Evolutionary conservation across 371 early-diverging fungal genomes (phyloP), one percentile per base, ranked within the genome.

Genomic region (Rhizopus stolonifer): DNA sequence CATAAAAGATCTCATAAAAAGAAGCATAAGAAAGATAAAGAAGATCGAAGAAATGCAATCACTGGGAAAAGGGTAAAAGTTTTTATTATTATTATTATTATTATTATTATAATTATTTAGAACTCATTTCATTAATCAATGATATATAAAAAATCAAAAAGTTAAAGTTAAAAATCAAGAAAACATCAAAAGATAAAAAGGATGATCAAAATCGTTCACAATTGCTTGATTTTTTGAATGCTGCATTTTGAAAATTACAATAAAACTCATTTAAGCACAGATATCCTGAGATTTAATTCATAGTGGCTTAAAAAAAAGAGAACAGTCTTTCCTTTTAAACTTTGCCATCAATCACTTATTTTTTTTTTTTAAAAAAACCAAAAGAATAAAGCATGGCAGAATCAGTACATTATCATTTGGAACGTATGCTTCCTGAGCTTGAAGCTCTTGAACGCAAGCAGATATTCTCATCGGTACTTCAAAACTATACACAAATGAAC

Each of bases 371-470:
- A n/a, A 15, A 19, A 22, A 6, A 21, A 42, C 1, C 47, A 78
- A 56, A 52, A n/a, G n/a, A n/a, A n/a, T n/a, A n/a, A n/a, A n/a
- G n/a, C n/a, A 94, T 94, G 95, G 94, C 94, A 11, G 97, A 93
- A 57, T 78, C 70, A 18, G 92, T 95, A 32, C 92, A 93, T 64
- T 89, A 82, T 70, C 85, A 88, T 54, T 84, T 96, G 61, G 98
- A 95, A 83, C 83, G 82, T 56, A 94, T 94, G 94, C 83, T 95
- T 49, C 91, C 92, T 26, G 96, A 94, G 80, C 83, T 95, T 54
- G 84, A 93, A 61, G 96, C 92, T 64, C 76, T 94, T 49, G 89
- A 91, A 69, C 76, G 82, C 25, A 81, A 85, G 49, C 83, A 85
- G 14, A 66, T 94, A 40, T 95, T 97, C 59, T 80, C 75, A 54